Evolutionary conservation across 2,329 filamentous ascomycete genomes (phyloP).

Genomic region (Venturia aucupariae): DNA sequence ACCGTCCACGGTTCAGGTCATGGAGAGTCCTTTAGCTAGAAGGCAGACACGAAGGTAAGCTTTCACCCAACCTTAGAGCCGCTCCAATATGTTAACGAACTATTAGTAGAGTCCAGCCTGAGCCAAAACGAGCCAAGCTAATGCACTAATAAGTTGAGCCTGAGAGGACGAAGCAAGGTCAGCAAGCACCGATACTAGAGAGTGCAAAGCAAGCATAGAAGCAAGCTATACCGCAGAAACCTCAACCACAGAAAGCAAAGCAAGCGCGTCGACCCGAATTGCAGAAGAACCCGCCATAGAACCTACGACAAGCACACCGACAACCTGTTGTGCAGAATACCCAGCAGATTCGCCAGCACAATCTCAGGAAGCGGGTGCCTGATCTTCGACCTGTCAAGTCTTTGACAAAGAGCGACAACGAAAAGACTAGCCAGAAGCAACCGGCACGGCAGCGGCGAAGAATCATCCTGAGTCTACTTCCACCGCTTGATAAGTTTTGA

Average conservation of each 20-base stretch:
- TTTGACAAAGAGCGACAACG: background rate
- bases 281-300: background rate
- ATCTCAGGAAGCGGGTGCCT: background rate
- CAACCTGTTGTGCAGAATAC: background rate
- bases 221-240: too few relatives aligned
- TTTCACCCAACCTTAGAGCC: background rate
- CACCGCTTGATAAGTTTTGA: background rate
- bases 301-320: background rate
- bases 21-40: background rate
- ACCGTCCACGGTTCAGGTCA: background rate
- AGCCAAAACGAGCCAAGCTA: background rate
- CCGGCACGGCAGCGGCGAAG: background rate
- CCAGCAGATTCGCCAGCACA: background rate
- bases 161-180: background rate
- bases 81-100: background rate
- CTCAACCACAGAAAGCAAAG: background rate
- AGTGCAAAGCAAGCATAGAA: background rate
- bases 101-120: background rate
- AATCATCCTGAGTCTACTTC: background rate
- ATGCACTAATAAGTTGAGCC: background rate
- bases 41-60: conserved; percentile 5
- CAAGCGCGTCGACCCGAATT: background rate
- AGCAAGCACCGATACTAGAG: background rate
- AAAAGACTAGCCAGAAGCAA: background rate
- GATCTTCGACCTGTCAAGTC: background rate